Evolutionary conservation across 805 yeast species (phyloP), one percentile per base, ranked within the genome.

Genomic region (Yarrowia yakushimensis): DNA sequence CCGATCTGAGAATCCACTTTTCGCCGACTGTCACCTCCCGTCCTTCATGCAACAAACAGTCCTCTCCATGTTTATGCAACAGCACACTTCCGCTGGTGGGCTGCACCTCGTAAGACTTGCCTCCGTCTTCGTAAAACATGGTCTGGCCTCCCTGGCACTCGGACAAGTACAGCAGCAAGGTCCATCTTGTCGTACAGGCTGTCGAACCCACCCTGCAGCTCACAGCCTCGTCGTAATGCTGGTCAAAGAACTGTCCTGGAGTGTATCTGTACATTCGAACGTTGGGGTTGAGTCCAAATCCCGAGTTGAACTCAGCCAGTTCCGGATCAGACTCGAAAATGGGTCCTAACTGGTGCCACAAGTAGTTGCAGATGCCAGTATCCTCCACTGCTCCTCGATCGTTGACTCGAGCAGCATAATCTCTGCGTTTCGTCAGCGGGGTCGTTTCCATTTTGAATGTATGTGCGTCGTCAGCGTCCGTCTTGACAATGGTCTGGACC

Each of bases 11-110:
- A 0, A 85, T 83, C 88, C 88, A 85, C 69, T 85, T 85, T 28
- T 73, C 81, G 0, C 88, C 89, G 1, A 66, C 69, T 8, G 66
- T 70, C 0, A 85, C 87, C 52, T 75, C 63, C 64, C 80, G 80
- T 2, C 82, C 87, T 65, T 84, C 87, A 66, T 85, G 89, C 52
- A 77, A 69, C 64, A 85, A 68, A 69, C 88, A 85, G 65, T 84
- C 86, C 64, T 82, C 84, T 0, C 89, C 88, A 69, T 85, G 89
- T 66, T 83, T 83, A 67, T 85, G 89, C 50, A 85, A 70, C 42
- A 85, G 73, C 0, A 85, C 86, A 80, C 80, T 75, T 0, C 88
- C 89, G 63, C 74, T 77, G 17, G 69, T 67, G 0, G 87, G 87
- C 62, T 78, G 80, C 2, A 82, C 75, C 15, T 73, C 73, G 27